These are phyloP conservation scores for Pseudoscleropodium purum DNA, from an alignment of 225 moss, liverwort and hornwort genomes.

Conservation along the genomic window DNA sequence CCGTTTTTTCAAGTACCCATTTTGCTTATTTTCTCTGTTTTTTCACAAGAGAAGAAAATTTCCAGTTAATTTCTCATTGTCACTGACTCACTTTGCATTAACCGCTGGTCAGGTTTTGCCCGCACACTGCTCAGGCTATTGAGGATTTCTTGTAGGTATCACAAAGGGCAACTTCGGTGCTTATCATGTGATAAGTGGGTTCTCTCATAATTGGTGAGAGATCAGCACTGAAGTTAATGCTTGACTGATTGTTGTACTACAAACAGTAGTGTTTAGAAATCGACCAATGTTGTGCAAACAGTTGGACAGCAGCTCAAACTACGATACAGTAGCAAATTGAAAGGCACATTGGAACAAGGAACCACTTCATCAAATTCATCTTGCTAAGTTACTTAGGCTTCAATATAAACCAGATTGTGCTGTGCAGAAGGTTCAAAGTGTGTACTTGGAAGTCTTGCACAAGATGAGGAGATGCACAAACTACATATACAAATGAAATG, in stretches of 20 bases:
- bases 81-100: background rate
- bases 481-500: background rate
- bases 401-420: background rate
- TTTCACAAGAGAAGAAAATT: background rate
- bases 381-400: background rate
- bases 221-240: background rate
- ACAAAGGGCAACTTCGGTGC: background rate
- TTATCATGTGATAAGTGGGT: background rate
- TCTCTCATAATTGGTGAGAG: background rate
- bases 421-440: background rate
- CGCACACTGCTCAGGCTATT: background rate
- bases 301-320: background rate
- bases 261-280: background rate
- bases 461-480: background rate
- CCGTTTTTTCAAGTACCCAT: background rate
- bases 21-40: background rate
- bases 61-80: no score
- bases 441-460: background rate
- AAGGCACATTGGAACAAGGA: background rate
- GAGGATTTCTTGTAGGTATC: background rate
- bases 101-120: background rate
- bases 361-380: background rate
- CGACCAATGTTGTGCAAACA: background rate
- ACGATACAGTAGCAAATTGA: background rate
- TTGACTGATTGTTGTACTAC: background rate